phyloP scores from a whole-genome alignment of 768 basidiomycete species.

The Asterophora lycoperdoides region DNA sequence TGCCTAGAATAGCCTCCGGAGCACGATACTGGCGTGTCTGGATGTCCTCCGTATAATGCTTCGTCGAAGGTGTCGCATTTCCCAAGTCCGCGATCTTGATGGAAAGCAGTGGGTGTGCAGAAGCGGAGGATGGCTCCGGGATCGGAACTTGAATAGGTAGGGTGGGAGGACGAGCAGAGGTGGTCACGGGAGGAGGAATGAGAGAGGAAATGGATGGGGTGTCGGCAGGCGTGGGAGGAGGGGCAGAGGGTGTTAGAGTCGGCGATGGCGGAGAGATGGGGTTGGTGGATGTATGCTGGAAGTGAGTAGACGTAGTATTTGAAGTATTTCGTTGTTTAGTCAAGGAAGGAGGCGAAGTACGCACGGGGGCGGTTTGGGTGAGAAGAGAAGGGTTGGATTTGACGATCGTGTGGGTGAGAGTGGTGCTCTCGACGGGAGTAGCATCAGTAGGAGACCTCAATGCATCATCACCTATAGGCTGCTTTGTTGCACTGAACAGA shows the following conservation, averaged over 20 bases:
- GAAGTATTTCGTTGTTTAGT: slow-evolving; percentile 22
- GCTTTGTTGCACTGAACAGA: slow-evolving; percentile 23
- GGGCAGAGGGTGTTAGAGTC: slow-evolving; percentile 28
- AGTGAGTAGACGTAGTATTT: slow-evolving; percentile 16
- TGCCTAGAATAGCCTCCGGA: slow-evolving; percentile 90
- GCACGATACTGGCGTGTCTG: slow-evolving; percentile 95
- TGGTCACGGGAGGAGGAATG: slow-evolving; percentile 15
- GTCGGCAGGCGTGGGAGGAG: slow-evolving; percentile 36
- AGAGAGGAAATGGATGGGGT: slow-evolving; percentile 22
- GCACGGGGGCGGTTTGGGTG: slow-evolving; percentile 57
- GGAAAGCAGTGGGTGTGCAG: slow-evolving; percentile 48
- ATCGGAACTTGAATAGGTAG: slow-evolving; percentile 22
- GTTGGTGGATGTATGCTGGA: slow-evolving; percentile 5
- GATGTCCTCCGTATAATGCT: slow-evolving; percentile 92
- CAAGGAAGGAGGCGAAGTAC: slow-evolving; percentile 23
- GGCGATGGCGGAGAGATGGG: slow-evolving; percentile 19
- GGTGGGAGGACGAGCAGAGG: slow-evolving; percentile 6
- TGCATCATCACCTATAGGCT: slow-evolving; percentile 20
- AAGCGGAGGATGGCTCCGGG: slow-evolving; percentile 4
- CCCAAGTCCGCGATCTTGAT: slow-evolving; percentile 95
- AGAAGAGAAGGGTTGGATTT: slow-evolving; percentile 49
- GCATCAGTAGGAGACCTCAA: slow-evolving; percentile 15
- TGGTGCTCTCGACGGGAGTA: slow-evolving; percentile 11
- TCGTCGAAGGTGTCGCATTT: slow-evolving; percentile 87
- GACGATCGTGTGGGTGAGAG: slow-evolving; percentile 10